Conservation (phyloP, 257 asterid genomes). For the Solanum virginianum region DNA sequence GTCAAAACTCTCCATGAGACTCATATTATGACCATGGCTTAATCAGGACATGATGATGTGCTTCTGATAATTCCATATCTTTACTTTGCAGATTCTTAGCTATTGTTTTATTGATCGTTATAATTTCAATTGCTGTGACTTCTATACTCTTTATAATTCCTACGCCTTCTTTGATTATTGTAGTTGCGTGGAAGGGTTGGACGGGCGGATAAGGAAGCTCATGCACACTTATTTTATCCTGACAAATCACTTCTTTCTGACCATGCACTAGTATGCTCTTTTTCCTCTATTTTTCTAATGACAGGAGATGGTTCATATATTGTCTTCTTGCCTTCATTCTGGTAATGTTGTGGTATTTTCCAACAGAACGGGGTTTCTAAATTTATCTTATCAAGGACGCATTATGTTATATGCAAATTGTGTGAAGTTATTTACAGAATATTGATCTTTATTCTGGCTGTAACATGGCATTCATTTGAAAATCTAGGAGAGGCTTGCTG, state of each 20-base stretch:
- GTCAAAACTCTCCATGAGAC: not conserved
- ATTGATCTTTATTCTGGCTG: not conserved
- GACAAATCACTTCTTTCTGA: conserved; percentile 88
- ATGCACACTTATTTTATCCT: conserved; percentile 82
- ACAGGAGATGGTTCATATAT: not conserved
- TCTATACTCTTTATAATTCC: not conserved
- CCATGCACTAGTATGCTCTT: conserved; percentile 67
- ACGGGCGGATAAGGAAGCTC: conserved; percentile 97
- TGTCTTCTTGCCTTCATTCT: not conserved
- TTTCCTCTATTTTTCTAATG: conserved; percentile 6
- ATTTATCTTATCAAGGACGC: not conserved
- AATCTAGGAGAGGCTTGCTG: conserved; percentile 81
- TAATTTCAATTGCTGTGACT: not conserved
- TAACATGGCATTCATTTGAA: conserved; percentile 10
- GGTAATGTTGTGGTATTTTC: not conserved
- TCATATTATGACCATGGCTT: not conserved
- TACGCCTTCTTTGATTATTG: conserved; percentile 2
- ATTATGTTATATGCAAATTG: not conserved
- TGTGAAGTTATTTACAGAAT: not conserved
- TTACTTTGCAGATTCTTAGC: not conserved
- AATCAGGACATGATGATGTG: not conserved
- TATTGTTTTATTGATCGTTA: not conserved
- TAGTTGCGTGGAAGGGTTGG: conserved; percentile 99
- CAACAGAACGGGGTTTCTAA: not conserved
- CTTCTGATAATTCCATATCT: not conserved